Percentiles rank a stretch among this genome's conserved stretches.
Conservation (phyloP, 140 eudicot species). For the Stevia rebaudiana region DNA sequence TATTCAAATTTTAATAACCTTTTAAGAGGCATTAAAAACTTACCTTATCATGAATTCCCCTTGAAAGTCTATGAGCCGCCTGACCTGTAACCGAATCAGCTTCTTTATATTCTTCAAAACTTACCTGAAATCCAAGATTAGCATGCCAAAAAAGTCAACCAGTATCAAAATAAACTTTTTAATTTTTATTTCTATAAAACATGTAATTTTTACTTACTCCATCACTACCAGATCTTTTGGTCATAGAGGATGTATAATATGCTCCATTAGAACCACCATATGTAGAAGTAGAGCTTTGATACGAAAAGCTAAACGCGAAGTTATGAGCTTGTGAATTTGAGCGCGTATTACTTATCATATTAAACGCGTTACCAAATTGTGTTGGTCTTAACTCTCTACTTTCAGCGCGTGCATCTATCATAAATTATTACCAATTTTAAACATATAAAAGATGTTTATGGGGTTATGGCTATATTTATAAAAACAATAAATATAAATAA, state of each 20-base stretch:
- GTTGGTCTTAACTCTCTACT: conserved; percentile 44
- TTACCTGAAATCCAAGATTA: conserved; percentile 41
- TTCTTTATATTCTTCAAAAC: conserved; percentile 75
- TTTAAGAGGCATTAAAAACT: conserved; percentile 1
- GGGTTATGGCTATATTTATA: conserved; percentile 34
- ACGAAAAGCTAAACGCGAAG: conserved; percentile 54
- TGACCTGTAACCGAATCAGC: conserved; percentile 74
- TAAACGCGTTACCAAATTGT: conserved; percentile 28
- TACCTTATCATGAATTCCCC: conserved; percentile 82
- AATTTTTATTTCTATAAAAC: not conserved
- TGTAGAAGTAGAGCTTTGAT: conserved; percentile 67
- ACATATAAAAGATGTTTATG: not conserved
- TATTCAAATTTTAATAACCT: not conserved
- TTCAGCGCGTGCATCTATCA: conserved; percentile 16
- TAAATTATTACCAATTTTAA: conserved; percentile 1
- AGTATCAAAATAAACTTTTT: not conserved
- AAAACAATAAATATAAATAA: conserved; percentile 37
- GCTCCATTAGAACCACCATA: conserved; percentile 90
- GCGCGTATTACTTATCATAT: conserved; percentile 25
- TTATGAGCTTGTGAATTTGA: conserved; percentile 44
- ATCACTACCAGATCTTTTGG: conserved; percentile 75
- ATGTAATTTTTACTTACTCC: conserved; percentile 55
- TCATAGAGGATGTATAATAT: conserved; percentile 52
- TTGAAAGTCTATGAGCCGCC: conserved; percentile 72
- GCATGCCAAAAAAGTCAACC: not conserved